Percentiles rank a stretch among this genome's conserved stretches.
These are phyloP conservation scores for Candida lessepsii DNA, from an alignment of 805 yeast species.

Conservation along the genomic window DNA sequence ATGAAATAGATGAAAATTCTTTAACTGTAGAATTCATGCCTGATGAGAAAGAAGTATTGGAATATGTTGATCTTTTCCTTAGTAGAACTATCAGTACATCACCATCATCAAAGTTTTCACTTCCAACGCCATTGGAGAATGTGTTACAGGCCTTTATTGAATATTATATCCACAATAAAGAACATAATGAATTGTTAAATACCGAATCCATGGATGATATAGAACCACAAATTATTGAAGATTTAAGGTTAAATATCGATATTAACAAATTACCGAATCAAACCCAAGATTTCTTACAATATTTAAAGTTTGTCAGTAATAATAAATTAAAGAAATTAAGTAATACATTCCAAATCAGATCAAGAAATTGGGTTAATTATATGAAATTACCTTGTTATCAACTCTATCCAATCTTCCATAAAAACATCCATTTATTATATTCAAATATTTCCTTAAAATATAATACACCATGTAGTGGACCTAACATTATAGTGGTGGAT, in stretches of 20 bases:
- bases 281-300: slow-evolving; percentile 31
- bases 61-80: slow-evolving; percentile 38
- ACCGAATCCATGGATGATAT: slow-evolving; percentile 26
- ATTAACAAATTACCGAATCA: slow-evolving; percentile 36
- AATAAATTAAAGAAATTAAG: slow-evolving; percentile 42
- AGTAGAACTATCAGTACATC: slow-evolving; percentile 73
- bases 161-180: slow-evolving; percentile 22
- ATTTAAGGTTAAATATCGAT: slow-evolving; percentile 26
- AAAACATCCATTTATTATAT: slow-evolving; percentile 72
- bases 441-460: slow-evolving; percentile 81
- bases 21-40: slow-evolving; percentile 20
- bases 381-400: slow-evolving; percentile 38
- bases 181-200: slow-evolving; percentile 21
- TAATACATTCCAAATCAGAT: slow-evolving; percentile 46
- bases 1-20: slow-evolving; percentile 15
- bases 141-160: slow-evolving; percentile 52
- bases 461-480: slow-evolving; percentile 92
- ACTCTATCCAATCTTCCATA: slow-evolving; percentile 56
- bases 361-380: slow-evolving; percentile 49
- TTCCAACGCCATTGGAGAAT: slow-evolving; percentile 61
- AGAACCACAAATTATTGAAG: slow-evolving; percentile 24
- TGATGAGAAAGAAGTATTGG: slow-evolving; percentile 32
- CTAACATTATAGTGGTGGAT: slow-evolving; percentile 78
- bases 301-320: slow-evolving; percentile 37
- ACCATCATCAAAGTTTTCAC: slow-evolving; percentile 73